These are phyloP conservation scores for Blastobotrys buckinghamii DNA, from an alignment of 1,139 yeast genomes.

Conservation along the genomic window DNA sequence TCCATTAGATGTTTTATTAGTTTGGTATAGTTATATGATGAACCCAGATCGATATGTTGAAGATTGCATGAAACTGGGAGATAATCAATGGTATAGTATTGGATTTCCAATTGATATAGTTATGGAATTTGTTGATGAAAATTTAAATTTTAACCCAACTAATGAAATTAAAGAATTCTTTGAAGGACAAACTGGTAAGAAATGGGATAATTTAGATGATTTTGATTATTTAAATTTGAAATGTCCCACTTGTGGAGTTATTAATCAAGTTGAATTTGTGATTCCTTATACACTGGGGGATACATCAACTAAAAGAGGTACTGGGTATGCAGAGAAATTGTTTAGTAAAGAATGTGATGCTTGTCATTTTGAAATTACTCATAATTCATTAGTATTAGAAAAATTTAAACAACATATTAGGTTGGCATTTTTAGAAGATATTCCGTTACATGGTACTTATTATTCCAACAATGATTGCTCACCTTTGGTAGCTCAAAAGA, in stretches of 20 bases:
- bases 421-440: neutral
- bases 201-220: conserved; percentile 17
- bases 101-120: conserved; percentile 2
- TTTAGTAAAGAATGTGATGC: neutral
- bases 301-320: neutral
- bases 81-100: conserved; percentile 1
- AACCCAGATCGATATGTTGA: conserved; percentile 34
- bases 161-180: neutral
- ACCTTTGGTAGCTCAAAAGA: neutral
- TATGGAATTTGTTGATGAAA: neutral
- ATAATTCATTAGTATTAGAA: neutral
- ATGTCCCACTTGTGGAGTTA: conserved; percentile 9
- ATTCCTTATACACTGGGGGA: neutral
- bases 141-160: neutral
- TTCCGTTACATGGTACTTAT: neutral
- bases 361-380: neutral
- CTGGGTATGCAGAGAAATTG: neutral
- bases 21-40: conserved; percentile 38
- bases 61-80: conserved; percentile 20
- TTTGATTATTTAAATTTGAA: conserved; percentile 3
- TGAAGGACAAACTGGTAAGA: neutral
- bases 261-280: neutral
- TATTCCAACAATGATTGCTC: neutral
- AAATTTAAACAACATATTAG: neutral
- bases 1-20: conserved; percentile 38